Evolutionary conservation across 306 rosid species (phyloP), one percentile per base, ranked within the genome.

Genomic region (Quillaja saponaria): DNA sequence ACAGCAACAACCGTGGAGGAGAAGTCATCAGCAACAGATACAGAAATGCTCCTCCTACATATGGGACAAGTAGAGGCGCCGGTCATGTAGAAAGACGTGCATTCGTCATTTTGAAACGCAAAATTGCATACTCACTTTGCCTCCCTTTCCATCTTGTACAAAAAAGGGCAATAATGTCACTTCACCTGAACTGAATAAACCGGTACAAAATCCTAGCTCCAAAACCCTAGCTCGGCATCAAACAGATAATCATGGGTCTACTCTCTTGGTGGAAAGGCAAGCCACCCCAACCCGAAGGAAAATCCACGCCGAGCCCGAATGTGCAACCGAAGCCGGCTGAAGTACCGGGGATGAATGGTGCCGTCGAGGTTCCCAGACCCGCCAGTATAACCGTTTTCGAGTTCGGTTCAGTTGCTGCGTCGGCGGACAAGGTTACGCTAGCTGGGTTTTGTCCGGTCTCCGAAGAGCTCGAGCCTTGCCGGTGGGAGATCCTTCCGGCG

Each of bases 391-490:
- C 96, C 0, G 76, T 88, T 44, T 88, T 88, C 72, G 98, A 88
- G 63, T 92, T 92, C 63, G 98, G 96, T 7, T 86, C 95, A 0
- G 87, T 86, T 7, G 87, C 85, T 21, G 81, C 87, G 3, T 68
- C 95, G 0, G 69, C 69, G 49, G 98, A 92, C 67, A 86, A 74
- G 75, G 96, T 92, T 49, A 88, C 96, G 0, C 89, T 92, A 15
- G 87, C 95, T 13, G 98, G 98, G 1, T 86, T 75, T 61, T 92
- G 98, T 69, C 89, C 98, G 7, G 96, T 92, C 66, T 88, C 98
- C 54, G 98, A 92, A 35, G 96, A 92, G 3, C 94, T 92, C 55
- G 94, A 92, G 66, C 98, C 98, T 10, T 92, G 98, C 85, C 96
- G 95, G 41, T 92, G 98, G 96, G 96, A 88, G 80, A 81, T 92